Base-by-base conservation (phyloP, 192 early-diverging fungal genomes). In the Cetraspora pellucida region DNA sequence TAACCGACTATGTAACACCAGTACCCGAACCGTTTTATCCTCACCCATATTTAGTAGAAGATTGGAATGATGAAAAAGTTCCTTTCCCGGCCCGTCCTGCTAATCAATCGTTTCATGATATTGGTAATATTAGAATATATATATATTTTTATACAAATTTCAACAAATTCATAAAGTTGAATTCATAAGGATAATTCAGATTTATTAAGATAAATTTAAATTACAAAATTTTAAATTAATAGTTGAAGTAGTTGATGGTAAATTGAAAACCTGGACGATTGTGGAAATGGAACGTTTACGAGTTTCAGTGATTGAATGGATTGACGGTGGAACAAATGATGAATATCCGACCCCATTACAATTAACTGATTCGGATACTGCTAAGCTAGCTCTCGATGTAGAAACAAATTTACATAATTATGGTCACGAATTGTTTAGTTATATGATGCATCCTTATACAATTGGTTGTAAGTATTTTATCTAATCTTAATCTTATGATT, bases 371-470 rank as follows among this genome's bases (percentile, higher is more conserved):
- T 6, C 28, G 0, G 63, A 65, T 37, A 31, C 63, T n/a, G 0
- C 27, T n/a, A n/a, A 1, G 0, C 9, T 65, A 10, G 63, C 31
- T 0, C 8, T 2, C 9, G 31, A 65, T 65, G 16, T 65, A 3
- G 63, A 65, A n/a, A 14, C 43, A 17, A 19, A 37, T 43, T 43
- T 65, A 65, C 63, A 65, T n/a, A 65, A 65, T 43, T 19, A 37
- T 44, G 63, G 63, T 14, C 63, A 65, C 6, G 10, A 30, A 14
- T n/a, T 65, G 19, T 30, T 65, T 37, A 31, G 30, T 65, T 44
- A 44, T 43, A 65, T 65, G 10, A 65, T 65, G 63, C 63, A 65
- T 44, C 63, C 63, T 65, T 65, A 65, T 65, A 65, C 30, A 37
- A 19, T 65, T 0, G 8, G n/a, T 23, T 28, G 63, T 65, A 44